Conservation (phyloP, 2,329 filamentous ascomycete species). For the Lasiodiplodia citricola region DNA sequence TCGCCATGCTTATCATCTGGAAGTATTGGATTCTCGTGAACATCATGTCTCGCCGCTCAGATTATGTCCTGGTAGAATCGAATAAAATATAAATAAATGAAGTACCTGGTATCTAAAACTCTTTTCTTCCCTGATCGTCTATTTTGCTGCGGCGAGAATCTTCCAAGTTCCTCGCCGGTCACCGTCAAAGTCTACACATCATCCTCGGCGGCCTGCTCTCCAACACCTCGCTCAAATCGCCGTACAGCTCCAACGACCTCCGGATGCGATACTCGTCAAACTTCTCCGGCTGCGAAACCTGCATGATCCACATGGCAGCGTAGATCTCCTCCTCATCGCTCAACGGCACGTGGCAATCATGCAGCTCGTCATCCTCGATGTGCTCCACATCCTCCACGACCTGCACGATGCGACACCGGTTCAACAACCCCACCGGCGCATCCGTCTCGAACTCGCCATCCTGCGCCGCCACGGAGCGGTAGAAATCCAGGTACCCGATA, state of each 20-base stretch:
- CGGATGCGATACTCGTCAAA: conserved; percentile 18
- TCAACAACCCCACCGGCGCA: conserved; percentile 9
- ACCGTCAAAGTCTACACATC: conserved; percentile 12
- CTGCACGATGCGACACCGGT: conserved; percentile 11
- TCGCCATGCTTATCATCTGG: too few species aligned
- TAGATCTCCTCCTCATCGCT: conserved; percentile 18
- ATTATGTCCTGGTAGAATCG: neutral
- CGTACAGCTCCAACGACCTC: conserved; percentile 17
- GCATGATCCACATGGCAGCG: conserved; percentile 19
- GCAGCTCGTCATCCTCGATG: conserved; percentile 20
- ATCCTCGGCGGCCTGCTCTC: conserved; percentile 7
- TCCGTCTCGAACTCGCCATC: neutral
- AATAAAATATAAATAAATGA: neutral
- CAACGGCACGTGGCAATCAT: conserved; percentile 13
- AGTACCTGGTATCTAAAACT: neutral
- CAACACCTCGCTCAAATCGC: conserved; percentile 7
- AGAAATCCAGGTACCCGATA: conserved; percentile 16
- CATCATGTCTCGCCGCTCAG: too few species aligned
- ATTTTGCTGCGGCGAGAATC: neutral
- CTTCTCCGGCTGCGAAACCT: conserved; percentile 1
- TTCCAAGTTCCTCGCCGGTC: conserved; percentile 1
- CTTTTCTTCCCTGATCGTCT: neutral
- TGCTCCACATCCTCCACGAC: conserved; percentile 3
- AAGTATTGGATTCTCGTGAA: too few species aligned
- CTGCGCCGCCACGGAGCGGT: conserved; percentile 11